Evolutionary conservation across 192 early-diverging fungal genomes (phyloP).

Genomic region (Entomortierella parvispora): DNA sequence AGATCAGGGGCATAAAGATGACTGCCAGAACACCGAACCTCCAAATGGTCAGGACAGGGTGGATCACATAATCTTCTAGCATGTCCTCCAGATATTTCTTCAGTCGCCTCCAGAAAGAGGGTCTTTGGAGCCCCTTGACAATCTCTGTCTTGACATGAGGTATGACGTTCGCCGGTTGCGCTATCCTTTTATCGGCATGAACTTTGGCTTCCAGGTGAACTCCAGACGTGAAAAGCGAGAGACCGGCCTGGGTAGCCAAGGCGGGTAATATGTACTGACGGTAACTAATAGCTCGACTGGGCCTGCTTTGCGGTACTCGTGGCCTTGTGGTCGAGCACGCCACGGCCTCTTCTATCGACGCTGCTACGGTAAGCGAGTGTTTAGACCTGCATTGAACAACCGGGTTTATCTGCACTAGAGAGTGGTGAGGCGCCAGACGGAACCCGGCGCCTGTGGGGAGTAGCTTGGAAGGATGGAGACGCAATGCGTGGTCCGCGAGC

Average conservation of each 20-base stretch:
- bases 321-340: no score
- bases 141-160: slow-evolving; percentile 34
- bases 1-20: slow-evolving; percentile 76
- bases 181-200: not conserved
- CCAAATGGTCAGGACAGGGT: slow-evolving; percentile 62
- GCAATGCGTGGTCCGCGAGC: no score
- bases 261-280: slow-evolving; percentile 31
- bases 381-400: no score
- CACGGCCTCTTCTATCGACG: no score
- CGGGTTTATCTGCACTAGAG: no score
- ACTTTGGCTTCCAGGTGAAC: slow-evolving; percentile 32
- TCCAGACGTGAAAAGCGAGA: slow-evolving; percentile 4
- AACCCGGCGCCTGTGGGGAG: no score
- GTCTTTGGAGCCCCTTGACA: slow-evolving; percentile 8
- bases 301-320: not conserved
- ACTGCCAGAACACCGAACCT: slow-evolving; percentile 70
- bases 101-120: slow-evolving; percentile 27
- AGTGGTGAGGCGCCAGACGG: no score
- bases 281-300: not conserved
- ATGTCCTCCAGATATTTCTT: slow-evolving; percentile 39
- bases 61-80: slow-evolving; percentile 60
- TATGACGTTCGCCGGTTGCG: slow-evolving; percentile 15
- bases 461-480: no score
- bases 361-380: no score
- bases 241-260: slow-evolving; percentile 24